Percentiles rank a stretch among this genome's conserved stretches.
These are phyloP conservation scores for Cladorrhinum sp. DNA, from an alignment of 2,329 filamentous ascomycete genomes.

Conservation along the genomic window DNA sequence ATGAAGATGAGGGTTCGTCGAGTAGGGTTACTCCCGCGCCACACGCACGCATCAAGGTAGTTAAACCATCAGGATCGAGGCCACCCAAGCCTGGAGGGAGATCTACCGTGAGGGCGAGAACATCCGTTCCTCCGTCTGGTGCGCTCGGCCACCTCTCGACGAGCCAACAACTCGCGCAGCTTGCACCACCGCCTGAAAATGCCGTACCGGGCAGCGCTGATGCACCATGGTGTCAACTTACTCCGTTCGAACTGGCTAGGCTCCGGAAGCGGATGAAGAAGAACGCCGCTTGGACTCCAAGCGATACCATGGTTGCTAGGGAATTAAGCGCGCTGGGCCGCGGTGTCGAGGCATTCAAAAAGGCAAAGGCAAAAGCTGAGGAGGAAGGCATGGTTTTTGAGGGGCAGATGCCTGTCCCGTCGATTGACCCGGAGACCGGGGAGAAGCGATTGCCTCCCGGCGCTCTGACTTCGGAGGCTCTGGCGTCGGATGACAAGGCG, in stretches of 20 bases:
- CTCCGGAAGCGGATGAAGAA: constrained; percentile 88
- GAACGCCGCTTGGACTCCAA: constrained; percentile 81
- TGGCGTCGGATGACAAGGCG: constrained; percentile 59
- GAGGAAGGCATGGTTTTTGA: constrained; percentile 62
- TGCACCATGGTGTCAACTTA: constrained; percentile 64
- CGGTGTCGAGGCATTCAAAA: constrained; percentile 59
- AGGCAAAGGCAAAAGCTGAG: constrained; percentile 63
- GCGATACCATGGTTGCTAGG: constrained; percentile 79
- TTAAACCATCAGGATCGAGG: constrained; percentile 31
- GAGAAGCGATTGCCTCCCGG: constrained; percentile 55
- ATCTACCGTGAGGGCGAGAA: constrained; percentile 43
- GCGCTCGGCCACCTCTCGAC: constrained; percentile 33
- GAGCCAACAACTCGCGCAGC: constrained; percentile 38
- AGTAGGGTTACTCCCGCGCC: constrained; percentile 33
- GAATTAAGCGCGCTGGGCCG: constrained; percentile 71
- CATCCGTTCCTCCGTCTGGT: constrained; percentile 24
- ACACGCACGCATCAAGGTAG: constrained; percentile 48
- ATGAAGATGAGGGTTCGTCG: constrained; percentile 40
- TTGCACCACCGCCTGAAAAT: constrained; percentile 59
- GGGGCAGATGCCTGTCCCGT: constrained; percentile 38
- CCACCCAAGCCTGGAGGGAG: constrained; percentile 28
- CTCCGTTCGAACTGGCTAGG: constrained; percentile 61
- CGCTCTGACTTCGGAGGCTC: constrained; percentile 54
- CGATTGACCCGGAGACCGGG: constrained; percentile 50
- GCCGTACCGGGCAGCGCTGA: constrained; percentile 57